Conservation (phyloP, 2,329 filamentous ascomycete genomes). For the Lecanosticta acicola region DNA sequence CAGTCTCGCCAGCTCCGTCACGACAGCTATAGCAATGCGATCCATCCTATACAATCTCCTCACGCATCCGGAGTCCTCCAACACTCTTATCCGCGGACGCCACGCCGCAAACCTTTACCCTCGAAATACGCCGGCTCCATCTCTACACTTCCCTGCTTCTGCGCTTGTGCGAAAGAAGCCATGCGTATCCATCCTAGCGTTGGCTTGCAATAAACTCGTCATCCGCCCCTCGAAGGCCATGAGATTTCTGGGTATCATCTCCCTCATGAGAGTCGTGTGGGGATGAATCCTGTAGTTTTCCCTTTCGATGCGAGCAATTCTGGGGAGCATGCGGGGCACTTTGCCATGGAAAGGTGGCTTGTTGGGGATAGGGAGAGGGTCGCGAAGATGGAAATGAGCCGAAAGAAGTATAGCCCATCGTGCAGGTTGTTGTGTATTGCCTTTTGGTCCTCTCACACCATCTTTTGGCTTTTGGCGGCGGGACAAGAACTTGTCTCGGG, state of each 20-base stretch:
- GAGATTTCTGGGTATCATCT: constrained; percentile 49
- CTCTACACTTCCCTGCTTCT: constrained; percentile 46
- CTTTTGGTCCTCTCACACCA: constrained; percentile 23
- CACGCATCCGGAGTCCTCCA: neutral
- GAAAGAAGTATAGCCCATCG: no score
- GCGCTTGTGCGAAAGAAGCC: constrained; percentile 53
- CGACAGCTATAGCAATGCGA: neutral
- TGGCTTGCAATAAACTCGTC: constrained; percentile 50
- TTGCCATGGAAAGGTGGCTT: neutral
- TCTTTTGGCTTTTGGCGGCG: constrained; percentile 31
- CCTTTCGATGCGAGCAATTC: neutral
- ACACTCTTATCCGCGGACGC: neutral
- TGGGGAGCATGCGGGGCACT: neutral
- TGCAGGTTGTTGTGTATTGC: no score
- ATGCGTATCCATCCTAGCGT: constrained; percentile 54
- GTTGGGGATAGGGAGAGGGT: neutral
- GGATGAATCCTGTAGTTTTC: neutral
- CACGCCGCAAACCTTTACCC: neutral
- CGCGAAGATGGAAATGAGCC: neutral
- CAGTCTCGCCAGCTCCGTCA: neutral
- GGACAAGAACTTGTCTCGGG: constrained; percentile 34
- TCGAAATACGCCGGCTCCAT: neutral
- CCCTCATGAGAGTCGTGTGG: constrained; percentile 24
- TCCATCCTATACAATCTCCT: neutral
- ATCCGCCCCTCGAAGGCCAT: constrained; percentile 48